Conservation (phyloP, 106 monocot genomes). For the Triglochin maritima region DNA sequence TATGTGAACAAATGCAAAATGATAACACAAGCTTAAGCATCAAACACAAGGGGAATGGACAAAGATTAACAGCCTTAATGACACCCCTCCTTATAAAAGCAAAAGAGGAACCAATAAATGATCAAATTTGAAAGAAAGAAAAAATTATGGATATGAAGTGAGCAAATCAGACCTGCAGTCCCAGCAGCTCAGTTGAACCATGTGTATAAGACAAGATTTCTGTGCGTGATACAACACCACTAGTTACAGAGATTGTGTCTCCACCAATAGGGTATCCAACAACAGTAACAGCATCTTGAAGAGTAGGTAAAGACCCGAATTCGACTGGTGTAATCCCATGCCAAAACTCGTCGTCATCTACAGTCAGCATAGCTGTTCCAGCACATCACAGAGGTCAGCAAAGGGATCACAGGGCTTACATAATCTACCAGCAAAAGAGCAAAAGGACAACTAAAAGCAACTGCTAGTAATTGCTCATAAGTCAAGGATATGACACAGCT, state of each 20-base stretch:
- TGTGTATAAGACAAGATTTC: constrained; percentile 92
- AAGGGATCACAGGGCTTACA: neutral
- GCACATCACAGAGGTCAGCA: neutral
- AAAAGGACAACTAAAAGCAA: neutral
- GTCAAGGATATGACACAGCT: no score
- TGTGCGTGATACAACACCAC: constrained; percentile 92
- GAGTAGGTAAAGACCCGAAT: constrained; percentile 77
- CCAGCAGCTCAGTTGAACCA: constrained; percentile 91
- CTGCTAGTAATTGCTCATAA: neutral
- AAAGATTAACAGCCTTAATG: no score
- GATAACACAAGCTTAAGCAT: neutral
- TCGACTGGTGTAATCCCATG: constrained; percentile 67
- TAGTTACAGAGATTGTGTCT: constrained; percentile 95
- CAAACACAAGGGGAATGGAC: no score
- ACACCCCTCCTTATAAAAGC: no score
- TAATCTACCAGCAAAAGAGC: neutral
- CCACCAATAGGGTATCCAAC: constrained; percentile 97
- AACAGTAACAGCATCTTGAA: constrained; percentile 93
- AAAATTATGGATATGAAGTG: neutral
- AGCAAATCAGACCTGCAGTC: constrained; percentile 53
- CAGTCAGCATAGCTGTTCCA: constrained; percentile 64
- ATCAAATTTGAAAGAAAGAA: neutral
- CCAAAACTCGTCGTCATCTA: constrained; percentile 94
- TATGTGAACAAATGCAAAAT: neutral
- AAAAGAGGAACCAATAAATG: no score